A percentile compares a stretch with the other conserved stretches of the same genome.
phyloP scores from a whole-genome alignment of 2,329 filamentous ascomycete genomes.

The Penicillium expansum region DNA sequence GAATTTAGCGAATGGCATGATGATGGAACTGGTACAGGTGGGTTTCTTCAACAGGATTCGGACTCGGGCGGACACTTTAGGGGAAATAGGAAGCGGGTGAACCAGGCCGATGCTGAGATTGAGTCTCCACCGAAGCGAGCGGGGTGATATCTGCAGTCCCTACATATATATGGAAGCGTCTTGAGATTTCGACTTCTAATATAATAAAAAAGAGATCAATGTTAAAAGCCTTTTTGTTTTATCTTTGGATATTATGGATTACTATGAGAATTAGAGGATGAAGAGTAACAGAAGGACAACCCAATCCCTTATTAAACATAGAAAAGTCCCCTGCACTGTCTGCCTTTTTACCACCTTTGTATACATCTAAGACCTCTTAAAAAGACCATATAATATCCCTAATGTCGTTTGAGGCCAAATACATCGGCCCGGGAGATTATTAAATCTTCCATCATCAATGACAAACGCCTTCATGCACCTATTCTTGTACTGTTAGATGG shows the following conservation, averaged over 20 bases:
- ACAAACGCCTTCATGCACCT: no score
- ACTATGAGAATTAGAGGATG: neutral
- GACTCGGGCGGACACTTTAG: constrained; percentile 17
- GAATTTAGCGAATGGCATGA: constrained; percentile 73
- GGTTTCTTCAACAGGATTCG: constrained; percentile 20
- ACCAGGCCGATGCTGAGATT: constrained; percentile 7
- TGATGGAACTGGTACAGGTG: constrained; percentile 37
- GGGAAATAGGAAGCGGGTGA: constrained; percentile 37
- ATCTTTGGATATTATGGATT: no score
- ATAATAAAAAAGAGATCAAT: neutral
- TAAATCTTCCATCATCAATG: no score
- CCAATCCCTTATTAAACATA: no score
- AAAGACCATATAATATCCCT: no score
- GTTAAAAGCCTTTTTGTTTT: neutral
- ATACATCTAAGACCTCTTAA: no score
- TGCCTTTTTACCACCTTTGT: no score
- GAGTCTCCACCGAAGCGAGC: constrained; percentile 16
- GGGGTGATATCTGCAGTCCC: constrained; percentile 4
- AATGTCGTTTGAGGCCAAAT: no score
- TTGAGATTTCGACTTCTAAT: neutral
- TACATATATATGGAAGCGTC: neutral
- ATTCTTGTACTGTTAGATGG: neutral
- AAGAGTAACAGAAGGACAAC: no score
- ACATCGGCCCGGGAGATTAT: no score
- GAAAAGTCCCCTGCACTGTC: no score